A percentile compares a stretch with the other conserved stretches of the same genome.
These are phyloP conservation scores for Bodo saltans DNA, from an alignment of 78 protist species.

Conservation along the genomic window DNA sequence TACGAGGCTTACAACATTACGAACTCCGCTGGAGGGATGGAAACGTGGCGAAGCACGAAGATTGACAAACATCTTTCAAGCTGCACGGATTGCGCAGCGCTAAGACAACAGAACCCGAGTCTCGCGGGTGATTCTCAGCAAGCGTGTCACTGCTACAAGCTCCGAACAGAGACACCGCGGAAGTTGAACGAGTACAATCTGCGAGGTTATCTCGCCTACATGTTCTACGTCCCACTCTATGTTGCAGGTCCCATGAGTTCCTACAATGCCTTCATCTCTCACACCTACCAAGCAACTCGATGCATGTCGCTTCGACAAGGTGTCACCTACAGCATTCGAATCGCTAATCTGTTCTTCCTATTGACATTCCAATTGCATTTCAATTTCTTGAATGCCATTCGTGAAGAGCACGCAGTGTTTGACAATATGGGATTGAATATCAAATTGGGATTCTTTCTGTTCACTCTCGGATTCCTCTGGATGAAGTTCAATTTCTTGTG, in stretches of 20 bases:
- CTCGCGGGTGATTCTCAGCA: background rate
- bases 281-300: background rate
- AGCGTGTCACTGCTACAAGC: background rate
- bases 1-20: background rate
- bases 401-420: background rate
- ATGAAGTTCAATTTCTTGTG: constrained; percentile 73
- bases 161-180: background rate
- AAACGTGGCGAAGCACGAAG: background rate
- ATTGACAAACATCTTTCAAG: background rate
- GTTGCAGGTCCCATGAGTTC: constrained; percentile 50
- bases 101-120: background rate
- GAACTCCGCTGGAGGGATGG: background rate
- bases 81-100: background rate
- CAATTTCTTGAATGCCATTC: background rate
- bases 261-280: constrained; percentile 38
- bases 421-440: background rate
- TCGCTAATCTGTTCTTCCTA: background rate
- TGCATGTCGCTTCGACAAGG: background rate
- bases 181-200: constrained; percentile 3
- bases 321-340: background rate
- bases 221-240: constrained; percentile 45
- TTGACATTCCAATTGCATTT: background rate
- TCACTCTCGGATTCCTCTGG: constrained; percentile 58
- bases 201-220: constrained; percentile 7
- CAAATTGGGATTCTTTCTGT: background rate